Evolutionary conservation across 345 rosid species (phyloP).

Genomic region (Jatropha curcas): DNA sequence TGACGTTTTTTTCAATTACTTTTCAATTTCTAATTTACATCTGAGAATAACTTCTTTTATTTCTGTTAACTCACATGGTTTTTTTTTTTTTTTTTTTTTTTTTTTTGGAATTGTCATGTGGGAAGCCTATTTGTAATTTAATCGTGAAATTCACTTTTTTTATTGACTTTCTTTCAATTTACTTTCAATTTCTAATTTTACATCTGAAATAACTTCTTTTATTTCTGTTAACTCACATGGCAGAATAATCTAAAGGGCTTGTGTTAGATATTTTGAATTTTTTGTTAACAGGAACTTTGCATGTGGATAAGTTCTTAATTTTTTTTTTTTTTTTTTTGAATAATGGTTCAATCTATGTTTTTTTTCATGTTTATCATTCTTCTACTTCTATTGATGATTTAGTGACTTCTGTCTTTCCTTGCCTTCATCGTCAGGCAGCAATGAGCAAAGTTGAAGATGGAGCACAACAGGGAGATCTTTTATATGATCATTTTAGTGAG

Average conservation of each 20-base stretch:
- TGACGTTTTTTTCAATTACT: not conserved
- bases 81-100: too few relatives aligned
- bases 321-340: not conserved
- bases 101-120: not conserved
- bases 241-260: not conserved
- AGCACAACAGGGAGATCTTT: conserved; percentile 50
- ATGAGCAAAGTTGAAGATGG: conserved; percentile 66
- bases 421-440: conserved; percentile 65
- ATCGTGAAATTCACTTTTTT: too few relatives aligned
- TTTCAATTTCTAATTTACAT: not conserved
- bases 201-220: not conserved
- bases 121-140: not conserved
- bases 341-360: not conserved
- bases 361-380: not conserved
- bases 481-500: conserved; percentile 78
- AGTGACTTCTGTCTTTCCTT: not conserved
- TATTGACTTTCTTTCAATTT: not conserved
- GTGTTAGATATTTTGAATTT: not conserved
- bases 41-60: not conserved
- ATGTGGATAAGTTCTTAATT: too few relatives aligned
- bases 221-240: not conserved
- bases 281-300: not conserved
- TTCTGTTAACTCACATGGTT: not conserved
- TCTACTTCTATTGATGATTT: not conserved
- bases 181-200: not conserved